Evolutionary conservation across 768 basidiomycete species (phyloP), one percentile per base, ranked within the genome.

Genomic region (Rickenella mellea): DNA sequence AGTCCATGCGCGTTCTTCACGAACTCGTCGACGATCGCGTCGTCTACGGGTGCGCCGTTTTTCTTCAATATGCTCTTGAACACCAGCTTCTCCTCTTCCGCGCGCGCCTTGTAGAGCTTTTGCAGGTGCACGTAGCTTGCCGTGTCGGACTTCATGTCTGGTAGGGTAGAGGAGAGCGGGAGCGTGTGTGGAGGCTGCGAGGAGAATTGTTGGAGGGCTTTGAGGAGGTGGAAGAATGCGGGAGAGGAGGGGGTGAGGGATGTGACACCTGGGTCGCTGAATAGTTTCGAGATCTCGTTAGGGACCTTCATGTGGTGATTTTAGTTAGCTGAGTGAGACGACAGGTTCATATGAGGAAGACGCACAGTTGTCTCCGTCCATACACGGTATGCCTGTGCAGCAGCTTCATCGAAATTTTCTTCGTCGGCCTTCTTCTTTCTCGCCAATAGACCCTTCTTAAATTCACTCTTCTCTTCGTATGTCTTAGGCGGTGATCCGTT

Each of bases 401-500:
- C 75, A 2, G 93, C 94, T 60, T 98, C 94, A 46, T 96, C 94
- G 56, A 92, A 92, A 63, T 98, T 99, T 68, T 99, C 96, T 56
- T 98, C 91, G 55, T 99, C 96, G 0, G 63, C 51, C 53, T 89
- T 90, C 44, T 73, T 55, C 52, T 80, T 79, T 69, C 81, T 74
- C 1, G 64, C 64, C n/a, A 67, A 61, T 32, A 98, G 63, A 2
- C 41, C 42, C 26, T 72, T 63, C 55, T 92, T 91, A 70, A 97
- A 94, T 22, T 72, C 78, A 47, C 81, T 71, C 53, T 83, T 78
- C 51, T 96, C 87, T 1, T 67, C 69, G 26, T 56, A 64, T 24
- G 58, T 77, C 61, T 62, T 67, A 35, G 66, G 87, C 9, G 73
- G 64, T 1, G 64, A 62, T 14, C 79, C 83, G 41, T 68, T 69